Conservation (phyloP, 345 rosid species). For the Angophora floribunda region DNA sequence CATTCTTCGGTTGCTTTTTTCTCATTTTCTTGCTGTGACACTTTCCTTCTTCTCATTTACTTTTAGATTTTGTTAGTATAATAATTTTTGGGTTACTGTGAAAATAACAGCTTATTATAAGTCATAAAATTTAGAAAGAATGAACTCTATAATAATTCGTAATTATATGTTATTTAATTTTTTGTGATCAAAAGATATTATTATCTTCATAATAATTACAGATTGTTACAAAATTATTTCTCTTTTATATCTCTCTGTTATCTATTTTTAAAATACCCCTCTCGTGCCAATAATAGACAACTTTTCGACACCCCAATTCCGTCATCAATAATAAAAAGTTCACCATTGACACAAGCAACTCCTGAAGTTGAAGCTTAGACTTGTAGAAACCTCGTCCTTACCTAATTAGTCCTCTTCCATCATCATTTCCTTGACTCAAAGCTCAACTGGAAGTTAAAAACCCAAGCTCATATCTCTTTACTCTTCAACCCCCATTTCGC, state of each 20-base stretch:
- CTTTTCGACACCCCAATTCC: not conserved
- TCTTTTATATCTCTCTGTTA: fast-evolving
- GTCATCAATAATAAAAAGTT: not conserved
- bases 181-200: too few species aligned
- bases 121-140: too few species aligned
- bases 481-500: not conserved
- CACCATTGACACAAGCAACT: not conserved
- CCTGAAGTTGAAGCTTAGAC: not conserved
- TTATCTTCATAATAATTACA: too few species aligned
- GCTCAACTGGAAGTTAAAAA: not conserved
- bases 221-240: too few species aligned
- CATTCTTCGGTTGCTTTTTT: not conserved
- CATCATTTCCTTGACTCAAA: not conserved
- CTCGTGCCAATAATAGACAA: not conserved
- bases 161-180: too few species aligned
- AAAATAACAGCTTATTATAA: too few species aligned
- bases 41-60: not conserved
- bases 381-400: not conserved
- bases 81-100: too few species aligned
- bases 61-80: too few species aligned
- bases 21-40: not conserved
- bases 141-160: too few species aligned
- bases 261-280: not conserved
- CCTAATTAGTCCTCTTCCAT: not conserved
- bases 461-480: not conserved